Evolutionary conservation across 2,329 filamentous ascomycete species (phyloP).

Genomic region (Calonectria montana): DNA sequence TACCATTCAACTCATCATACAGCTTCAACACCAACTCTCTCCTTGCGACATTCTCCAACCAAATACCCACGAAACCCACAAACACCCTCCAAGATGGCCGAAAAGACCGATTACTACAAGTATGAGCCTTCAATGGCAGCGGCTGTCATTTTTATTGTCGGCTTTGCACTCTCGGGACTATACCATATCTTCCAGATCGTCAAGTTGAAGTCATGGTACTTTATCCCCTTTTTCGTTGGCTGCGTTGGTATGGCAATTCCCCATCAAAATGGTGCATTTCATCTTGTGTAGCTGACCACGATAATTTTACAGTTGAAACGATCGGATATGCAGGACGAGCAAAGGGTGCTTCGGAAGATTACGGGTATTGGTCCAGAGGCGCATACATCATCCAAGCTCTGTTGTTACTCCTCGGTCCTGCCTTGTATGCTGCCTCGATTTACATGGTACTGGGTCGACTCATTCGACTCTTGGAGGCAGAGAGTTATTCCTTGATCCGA

Average conservation of each 20-base stretch:
- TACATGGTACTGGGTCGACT: conserved; percentile 49
- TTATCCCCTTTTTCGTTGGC: conserved; percentile 61
- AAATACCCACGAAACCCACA: neutral
- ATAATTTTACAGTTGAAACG: neutral
- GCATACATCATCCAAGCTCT: neutral
- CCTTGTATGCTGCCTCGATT: neutral
- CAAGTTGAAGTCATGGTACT: conserved; percentile 57
- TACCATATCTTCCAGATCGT: conserved; percentile 52
- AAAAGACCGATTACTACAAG: neutral
- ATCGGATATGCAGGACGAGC: conserved; percentile 7
- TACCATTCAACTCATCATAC: neutral
- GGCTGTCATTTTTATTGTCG: conserved; percentile 2
- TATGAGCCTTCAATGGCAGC: conserved; percentile 1
- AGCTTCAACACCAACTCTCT: neutral
- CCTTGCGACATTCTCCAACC: neutral
- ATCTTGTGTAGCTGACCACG: neutral
- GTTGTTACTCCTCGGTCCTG: neutral
- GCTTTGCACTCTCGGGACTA: neutral
- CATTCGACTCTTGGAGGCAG: conserved; percentile 48
- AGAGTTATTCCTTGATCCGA: conserved; percentile 52
- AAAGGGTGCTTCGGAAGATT: conserved; percentile 18
- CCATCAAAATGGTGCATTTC: neutral
- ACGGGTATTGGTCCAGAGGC: conserved; percentile 19
- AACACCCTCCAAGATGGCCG: neutral
- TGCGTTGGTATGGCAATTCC: conserved; percentile 50